Base-by-base conservation (phyloP, 2,329 filamentous ascomycete genomes). In the Pseudogymnoascus sp. region DNA sequence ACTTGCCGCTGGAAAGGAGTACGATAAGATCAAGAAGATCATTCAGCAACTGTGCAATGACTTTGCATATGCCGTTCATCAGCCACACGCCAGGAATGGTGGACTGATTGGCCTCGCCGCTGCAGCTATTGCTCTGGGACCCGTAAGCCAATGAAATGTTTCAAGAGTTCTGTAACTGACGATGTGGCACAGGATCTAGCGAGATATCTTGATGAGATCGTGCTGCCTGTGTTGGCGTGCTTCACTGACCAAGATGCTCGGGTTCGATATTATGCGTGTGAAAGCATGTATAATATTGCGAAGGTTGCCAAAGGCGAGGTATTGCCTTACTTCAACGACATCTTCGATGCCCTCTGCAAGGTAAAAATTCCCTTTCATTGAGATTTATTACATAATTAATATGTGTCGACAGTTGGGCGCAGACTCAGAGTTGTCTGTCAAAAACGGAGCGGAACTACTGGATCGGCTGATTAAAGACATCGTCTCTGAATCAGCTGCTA, bases 261-360 rank as follows among this genome's bases (percentile, higher is more conserved):
- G 64, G 95, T 97, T 34, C 86, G 95, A 68, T 99, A 99, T 76
- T 99, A 99, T 77, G 95, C 95, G 23, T 99, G 95, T 77, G 95
- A 99, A 79, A 96, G 93, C 76, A 99, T 99, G 95, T 99, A 99
- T 79, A 99, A 99, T 77, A 99, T 99, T 73, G 93, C 95, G 73
- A 99, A 99, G 78, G 95, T 99, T 59, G 95, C 93, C 66, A 99
- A 99, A 77, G 95, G 96, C 39, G 95, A 99, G 77, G 95, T 99
- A 18, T 77, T 99, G 68, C 85, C 96, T 42, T 99, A 96, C 80
- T 99, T 99, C 77, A 99, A 99, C 77, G 90, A 96, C 71, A 95
- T 99, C 67, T 99, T 99, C 73, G 95, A 99, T 78, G 92, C 95
- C 21, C 80, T 99, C 63, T 96, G 93, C 79, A 97, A 97, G 84